Evolutionary conservation across 495 filamentous ascomycete genomes (phyloP).

Genomic region (Penicillium parvum): DNA sequence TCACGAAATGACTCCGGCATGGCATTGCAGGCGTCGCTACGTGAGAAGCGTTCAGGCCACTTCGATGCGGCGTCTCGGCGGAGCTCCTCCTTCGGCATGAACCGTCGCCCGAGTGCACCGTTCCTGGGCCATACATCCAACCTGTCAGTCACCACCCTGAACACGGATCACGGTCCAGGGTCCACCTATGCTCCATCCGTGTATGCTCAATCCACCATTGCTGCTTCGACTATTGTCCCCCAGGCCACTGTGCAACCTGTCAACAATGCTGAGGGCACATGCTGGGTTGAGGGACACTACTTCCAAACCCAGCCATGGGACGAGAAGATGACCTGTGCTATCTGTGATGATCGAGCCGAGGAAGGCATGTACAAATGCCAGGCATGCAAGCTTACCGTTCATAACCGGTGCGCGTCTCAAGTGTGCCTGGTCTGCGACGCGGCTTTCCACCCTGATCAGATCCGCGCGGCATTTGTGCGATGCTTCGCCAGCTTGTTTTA

Average conservation of each 20-base stretch:
- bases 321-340: slow-evolving; percentile 64
- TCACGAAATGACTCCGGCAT: slow-evolving; percentile 90
- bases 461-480: slow-evolving; percentile 88
- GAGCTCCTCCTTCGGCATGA: slow-evolving; percentile 86
- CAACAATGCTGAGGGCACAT: slow-evolving; percentile 75
- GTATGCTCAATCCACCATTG: slow-evolving; percentile 94
- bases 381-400: slow-evolving; percentile 70
- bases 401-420: slow-evolving; percentile 74
- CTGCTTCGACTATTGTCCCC: slow-evolving; percentile 96
- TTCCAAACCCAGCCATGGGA: slow-evolving; percentile 70
- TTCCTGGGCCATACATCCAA: slow-evolving; percentile 79
- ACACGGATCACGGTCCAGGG: slow-evolving; percentile 65
- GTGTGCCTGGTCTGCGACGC: slow-evolving; percentile 83
- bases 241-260: slow-evolving; percentile 82
- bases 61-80: slow-evolving; percentile 80
- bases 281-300: slow-evolving; percentile 94
- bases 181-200: slow-evolving; percentile 91
- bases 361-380: slow-evolving; percentile 85
- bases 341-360: slow-evolving; percentile 87
- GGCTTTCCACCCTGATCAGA: slow-evolving; percentile 85
- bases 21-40: slow-evolving; percentile 73
- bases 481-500: slow-evolving; percentile 93
- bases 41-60: slow-evolving; percentile 93
- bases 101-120: slow-evolving; percentile 75
- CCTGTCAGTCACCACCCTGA: slow-evolving; percentile 77